These are phyloP conservation scores for Cercospora canescens DNA, from an alignment of 2,329 filamentous ascomycete genomes.

Conservation along the genomic window DNA sequence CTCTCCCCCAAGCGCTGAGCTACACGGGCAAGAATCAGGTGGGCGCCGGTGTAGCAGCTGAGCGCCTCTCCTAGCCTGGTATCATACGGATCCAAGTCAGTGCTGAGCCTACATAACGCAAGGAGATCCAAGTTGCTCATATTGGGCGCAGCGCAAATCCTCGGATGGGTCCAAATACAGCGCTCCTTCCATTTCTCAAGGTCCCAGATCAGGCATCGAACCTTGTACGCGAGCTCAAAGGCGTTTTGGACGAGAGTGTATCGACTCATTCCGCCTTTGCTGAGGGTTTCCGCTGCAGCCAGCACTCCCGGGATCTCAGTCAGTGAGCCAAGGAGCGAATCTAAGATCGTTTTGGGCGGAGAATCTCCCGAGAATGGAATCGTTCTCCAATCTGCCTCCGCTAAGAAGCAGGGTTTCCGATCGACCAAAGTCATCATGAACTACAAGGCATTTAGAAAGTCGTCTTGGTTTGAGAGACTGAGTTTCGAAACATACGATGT, in stretches of 20 bases:
- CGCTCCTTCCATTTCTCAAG: slow-evolving; percentile 13
- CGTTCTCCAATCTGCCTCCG: slow-evolving; percentile 6
- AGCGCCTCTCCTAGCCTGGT: slow-evolving; percentile 10
- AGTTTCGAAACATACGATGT: too few relatives aligned
- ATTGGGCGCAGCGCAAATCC: not conserved
- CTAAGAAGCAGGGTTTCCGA: slow-evolving; percentile 9
- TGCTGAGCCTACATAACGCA: slow-evolving; percentile 9
- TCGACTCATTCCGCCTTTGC: not conserved
- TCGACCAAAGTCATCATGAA: slow-evolving; percentile 9
- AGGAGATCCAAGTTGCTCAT: slow-evolving; percentile 3
- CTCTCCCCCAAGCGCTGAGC: slow-evolving; percentile 5
- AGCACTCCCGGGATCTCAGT: slow-evolving; percentile 9
- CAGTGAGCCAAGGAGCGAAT: slow-evolving; percentile 9
- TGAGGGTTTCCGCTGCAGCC: slow-evolving; percentile 1
- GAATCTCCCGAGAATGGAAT: slow-evolving; percentile 13
- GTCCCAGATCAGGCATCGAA: slow-evolving; percentile 2
- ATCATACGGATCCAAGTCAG: not conserved
- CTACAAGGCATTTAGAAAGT: not conserved
- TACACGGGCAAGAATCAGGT: slow-evolving; percentile 11
- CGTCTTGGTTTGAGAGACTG: not conserved
- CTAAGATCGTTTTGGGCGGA: slow-evolving; percentile 11
- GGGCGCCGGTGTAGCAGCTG: slow-evolving; percentile 12
- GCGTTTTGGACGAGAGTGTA: slow-evolving; percentile 9
- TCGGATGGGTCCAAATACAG: slow-evolving; percentile 5
- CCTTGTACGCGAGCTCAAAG: slow-evolving; percentile 7